These are phyloP conservation scores for Vitis amurensis DNA, from an alignment of 164 flowering plant species.

Conservation along the genomic window DNA sequence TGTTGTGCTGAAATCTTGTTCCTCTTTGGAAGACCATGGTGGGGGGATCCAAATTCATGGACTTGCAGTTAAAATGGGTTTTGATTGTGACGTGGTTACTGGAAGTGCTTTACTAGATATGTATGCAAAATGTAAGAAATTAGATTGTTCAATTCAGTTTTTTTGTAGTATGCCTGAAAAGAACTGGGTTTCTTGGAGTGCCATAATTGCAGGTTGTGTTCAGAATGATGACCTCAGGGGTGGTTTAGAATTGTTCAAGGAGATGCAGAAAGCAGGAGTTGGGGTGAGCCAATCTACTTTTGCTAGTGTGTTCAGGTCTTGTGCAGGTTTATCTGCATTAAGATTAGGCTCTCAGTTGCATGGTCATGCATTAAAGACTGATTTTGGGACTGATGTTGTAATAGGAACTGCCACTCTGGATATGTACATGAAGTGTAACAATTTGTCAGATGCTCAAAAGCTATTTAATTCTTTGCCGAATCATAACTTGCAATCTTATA, in stretches of 20 bases:
- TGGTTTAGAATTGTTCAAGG: conserved; percentile 55
- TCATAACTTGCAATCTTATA: conserved; percentile 56
- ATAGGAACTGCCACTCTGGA: conserved; percentile 81
- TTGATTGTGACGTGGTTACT: conserved; percentile 59
- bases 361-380: conserved; percentile 57
- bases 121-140: conserved; percentile 72
- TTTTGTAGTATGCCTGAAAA: conserved; percentile 56
- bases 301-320: conserved; percentile 73
- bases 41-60: conserved; percentile 64
- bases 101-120: conserved; percentile 76
- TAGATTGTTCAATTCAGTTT: conserved; percentile 37
- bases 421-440: conserved; percentile 78
- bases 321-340: conserved; percentile 52
- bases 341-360: conserved; percentile 66
- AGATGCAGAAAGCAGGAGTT: conserved; percentile 55
- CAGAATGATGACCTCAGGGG: conserved; percentile 42
- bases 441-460: conserved; percentile 47
- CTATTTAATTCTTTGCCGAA: conserved; percentile 47
- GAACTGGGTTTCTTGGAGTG: conserved; percentile 86
- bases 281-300: conserved; percentile 73
- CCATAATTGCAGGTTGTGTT: conserved; percentile 68
- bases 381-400: conserved; percentile 54
- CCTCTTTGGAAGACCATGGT: conserved; percentile 36
- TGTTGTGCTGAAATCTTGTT: conserved; percentile 54
- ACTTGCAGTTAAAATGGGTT: conserved; percentile 49